Base-by-base conservation (phyloP, 1,139 yeast genomes). In the Taiozyma onychis region DNA sequence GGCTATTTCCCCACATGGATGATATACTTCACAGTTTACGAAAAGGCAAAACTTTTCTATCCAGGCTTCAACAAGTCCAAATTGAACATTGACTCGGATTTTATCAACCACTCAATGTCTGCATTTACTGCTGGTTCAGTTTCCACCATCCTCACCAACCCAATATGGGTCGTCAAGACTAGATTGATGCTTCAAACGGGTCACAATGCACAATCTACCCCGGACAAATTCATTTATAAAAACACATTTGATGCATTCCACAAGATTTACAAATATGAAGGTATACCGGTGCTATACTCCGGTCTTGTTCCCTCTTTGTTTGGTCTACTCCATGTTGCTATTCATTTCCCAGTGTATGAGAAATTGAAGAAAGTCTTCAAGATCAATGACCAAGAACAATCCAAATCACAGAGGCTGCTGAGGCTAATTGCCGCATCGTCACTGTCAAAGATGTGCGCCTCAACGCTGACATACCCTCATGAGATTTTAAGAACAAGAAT, bases 1-100 rank as follows among this genome's bases (percentile, higher is more conserved):
- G 99, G 99, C 0, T 93, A 93, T 68, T 80, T 95, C 58, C 99
- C 99, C 6, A 90, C 98, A 0, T 93, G 99, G 99, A 90, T 91
- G 71, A 88, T 93, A 45, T 93, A 95, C 67, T 95, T 93, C 70
- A 78, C 93, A 13, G 87, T 90, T 39, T 93, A 93, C 67, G 98
- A 91, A 63, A 74, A 79, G 53, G 83, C 91, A 32, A 90, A 90
- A 64, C 63, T 66, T 44, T 65, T 74, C 44, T 78, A 76, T 56
- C 76, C 79, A 10, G 56, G 56, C 22, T 49, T 66, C 18, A 68
- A 70, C 45, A 58, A 67, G 14, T 49, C 61, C 6, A 57, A 68
- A 35, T 65, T 68, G 35, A 67, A 69, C 34, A 54, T 71, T 13
- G 65, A 73, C 32, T 69, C 74, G 48, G 85, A 81, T 35, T 77